These are phyloP conservation scores for Chaetomidium leptoderma DNA, from an alignment of 495 filamentous ascomycete genomes.

Conservation along the genomic window DNA sequence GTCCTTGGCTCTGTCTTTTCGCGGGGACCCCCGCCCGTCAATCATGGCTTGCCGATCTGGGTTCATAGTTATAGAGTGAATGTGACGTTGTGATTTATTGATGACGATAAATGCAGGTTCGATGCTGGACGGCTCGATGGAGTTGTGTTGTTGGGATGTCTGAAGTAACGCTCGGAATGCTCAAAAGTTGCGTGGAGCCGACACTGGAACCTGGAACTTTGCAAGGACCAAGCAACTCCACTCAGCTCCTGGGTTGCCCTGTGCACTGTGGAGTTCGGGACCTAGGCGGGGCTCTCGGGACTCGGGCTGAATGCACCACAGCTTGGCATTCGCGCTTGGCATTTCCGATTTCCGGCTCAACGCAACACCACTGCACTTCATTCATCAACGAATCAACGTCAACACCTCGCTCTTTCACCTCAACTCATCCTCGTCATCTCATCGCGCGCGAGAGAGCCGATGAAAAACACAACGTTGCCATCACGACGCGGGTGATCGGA, in stretches of 20 bases:
- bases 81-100: not conserved
- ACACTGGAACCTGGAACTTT: too few relatives aligned
- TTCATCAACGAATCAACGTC: not conserved
- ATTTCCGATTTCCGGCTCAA: too few relatives aligned
- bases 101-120: not conserved
- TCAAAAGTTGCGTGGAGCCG: too few relatives aligned
- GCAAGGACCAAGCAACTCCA: too few relatives aligned
- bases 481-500: not conserved
- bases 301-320: too few relatives aligned
- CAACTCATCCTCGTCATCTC: not conserved
- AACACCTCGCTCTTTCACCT: not conserved
- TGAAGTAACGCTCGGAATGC: too few relatives aligned
- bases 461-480: not conserved
- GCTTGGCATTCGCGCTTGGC: too few relatives aligned
- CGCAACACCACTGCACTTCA: too few relatives aligned
- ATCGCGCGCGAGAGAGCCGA: not conserved
- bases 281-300: too few relatives aligned
- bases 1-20: slow-evolving; percentile 25
- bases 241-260: too few relatives aligned
- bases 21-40: slow-evolving; percentile 38
- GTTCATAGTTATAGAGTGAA: too few relatives aligned
- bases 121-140: not conserved
- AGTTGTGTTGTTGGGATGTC: not conserved
- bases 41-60: slow-evolving; percentile 49
- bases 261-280: too few relatives aligned